phyloP scores from a whole-genome alignment of 352 stramenopile genomes.

The Phytophthora citricola region DNA sequence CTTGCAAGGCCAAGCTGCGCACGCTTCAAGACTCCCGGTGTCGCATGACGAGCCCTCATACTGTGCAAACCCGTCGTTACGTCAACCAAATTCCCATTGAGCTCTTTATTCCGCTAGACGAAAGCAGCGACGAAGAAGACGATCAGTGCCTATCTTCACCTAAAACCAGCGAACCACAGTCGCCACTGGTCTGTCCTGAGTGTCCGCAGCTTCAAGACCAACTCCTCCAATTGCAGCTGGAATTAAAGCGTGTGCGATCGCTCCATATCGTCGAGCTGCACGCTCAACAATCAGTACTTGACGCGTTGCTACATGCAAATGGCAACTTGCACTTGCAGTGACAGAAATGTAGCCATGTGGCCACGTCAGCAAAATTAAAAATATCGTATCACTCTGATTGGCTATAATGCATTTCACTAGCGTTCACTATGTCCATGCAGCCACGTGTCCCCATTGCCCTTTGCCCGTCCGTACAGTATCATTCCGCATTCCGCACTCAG shows the following conservation, averaged over 20 bases:
- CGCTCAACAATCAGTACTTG: constrained; percentile 35
- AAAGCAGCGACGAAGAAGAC: constrained; percentile 30
- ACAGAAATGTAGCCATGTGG: constrained; percentile 31
- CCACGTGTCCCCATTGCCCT: constrained; percentile 35
- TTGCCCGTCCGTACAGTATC: constrained; percentile 10
- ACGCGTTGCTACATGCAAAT: constrained; percentile 22
- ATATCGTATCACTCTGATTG: constrained; percentile 13
- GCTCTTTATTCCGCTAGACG: constrained; percentile 25
- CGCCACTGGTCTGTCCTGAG: constrained; percentile 20
- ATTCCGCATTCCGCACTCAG: constrained; percentile 35
- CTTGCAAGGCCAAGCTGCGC: constrained; percentile 32
- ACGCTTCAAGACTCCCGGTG: constrained; percentile 29
- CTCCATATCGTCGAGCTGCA: constrained; percentile 48
- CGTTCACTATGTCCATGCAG: constrained; percentile 10
- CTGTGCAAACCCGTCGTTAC: constrained; percentile 3
- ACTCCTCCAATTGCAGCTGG: constrained; percentile 23
- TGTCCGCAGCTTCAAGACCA: constrained; percentile 34
- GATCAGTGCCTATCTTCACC: constrained; percentile 10
- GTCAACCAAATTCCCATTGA: constrained; percentile 26
- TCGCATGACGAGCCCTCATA: background rate
- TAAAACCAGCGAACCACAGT: constrained; percentile 3
- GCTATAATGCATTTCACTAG: constrained; percentile 19
- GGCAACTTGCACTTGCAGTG: constrained; percentile 14
- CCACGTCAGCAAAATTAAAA: constrained; percentile 23
- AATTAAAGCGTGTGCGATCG: constrained; percentile 34